phyloP scores from a whole-genome alignment of 78 protist species.

The Pigoraptor vietnamica region DNA sequence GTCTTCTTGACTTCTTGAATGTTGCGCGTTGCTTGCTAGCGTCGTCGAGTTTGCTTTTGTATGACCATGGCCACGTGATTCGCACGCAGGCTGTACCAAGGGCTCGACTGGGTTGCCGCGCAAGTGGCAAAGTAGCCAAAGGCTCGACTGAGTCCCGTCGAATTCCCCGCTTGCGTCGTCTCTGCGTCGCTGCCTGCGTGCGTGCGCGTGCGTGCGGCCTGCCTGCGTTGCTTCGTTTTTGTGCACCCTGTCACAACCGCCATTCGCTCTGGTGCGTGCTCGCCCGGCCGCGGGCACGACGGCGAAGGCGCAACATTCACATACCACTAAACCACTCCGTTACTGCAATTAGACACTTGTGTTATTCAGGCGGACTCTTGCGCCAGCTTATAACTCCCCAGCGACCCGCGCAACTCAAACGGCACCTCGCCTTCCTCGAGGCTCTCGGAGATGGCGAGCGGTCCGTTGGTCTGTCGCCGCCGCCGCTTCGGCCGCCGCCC shows the following conservation, averaged over 20 bases:
- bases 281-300: too few species aligned
- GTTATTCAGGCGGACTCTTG: neutral
- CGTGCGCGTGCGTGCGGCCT: too few species aligned
- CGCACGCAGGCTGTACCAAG: neutral
- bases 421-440: neutral
- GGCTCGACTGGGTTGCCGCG: neutral
- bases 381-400: neutral
- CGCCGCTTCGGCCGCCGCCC: neutral
- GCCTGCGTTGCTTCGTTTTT: neutral
- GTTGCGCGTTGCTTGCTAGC: neutral
- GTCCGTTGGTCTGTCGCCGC: neutral
- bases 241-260: neutral
- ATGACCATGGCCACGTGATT: too few species aligned
- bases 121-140: neutral
- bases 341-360: too few species aligned
- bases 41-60: too few species aligned
- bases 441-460: neutral
- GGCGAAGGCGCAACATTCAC: too few species aligned
- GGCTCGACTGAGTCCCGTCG: too few species aligned
- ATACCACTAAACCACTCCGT: too few species aligned
- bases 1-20: neutral
- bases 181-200: too few species aligned
- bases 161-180: too few species aligned
- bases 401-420: neutral
- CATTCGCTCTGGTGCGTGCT: neutral